Base-by-base conservation (phyloP, 352 stramenopile genomes). In the Pythium phragmiticola region DNA sequence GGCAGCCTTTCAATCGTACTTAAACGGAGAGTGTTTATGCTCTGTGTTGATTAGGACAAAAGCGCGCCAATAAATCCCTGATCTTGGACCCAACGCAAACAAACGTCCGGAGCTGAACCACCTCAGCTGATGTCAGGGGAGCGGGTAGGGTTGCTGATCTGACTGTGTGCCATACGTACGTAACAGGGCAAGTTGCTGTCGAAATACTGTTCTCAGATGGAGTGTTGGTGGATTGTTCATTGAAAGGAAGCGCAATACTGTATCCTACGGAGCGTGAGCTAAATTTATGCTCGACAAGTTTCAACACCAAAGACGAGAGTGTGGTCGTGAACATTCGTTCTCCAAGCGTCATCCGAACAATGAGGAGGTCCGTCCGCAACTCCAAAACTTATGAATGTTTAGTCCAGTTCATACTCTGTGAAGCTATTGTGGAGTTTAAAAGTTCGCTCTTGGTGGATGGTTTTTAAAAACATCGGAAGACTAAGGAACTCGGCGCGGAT, bases 151-250 rank as follows among this genome's bases (percentile, higher is more conserved):
- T 34, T 21, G 48, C 48, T 39, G 34, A 9, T 39, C 34, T 13
- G 34, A 14, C 34, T 39, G 34, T 13, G 34, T 39, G 7, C 11
- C 11, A 39, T 13, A 9, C 34, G 7, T 14, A 39, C 34, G 11
- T 13, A 39, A 39, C 4, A 12, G 7, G 34, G 34, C 34, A 39
- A 39, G 11, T 39, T 39, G 11, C 34, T 0, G 7, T 12, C 8
- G 7, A 13, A 30, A 30, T 21, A 30, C 26, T 30, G 6, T 41
- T 54, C 6, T 54, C 28, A 21, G 13, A 14, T 54, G 16, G 48
- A 54, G 28, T 54, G 48, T 54, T 54, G 48, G 48, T 54, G 39
- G 48, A 54, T 54, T 54, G 48, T 54, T 26, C 28, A 54, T 33
- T 39, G 48, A 37, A 36, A 9, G 46, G 26, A 30, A 30, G 26